Evolutionary conservation across 164 flowering plant species (phyloP).

Genomic region (Saururus chinensis): DNA sequence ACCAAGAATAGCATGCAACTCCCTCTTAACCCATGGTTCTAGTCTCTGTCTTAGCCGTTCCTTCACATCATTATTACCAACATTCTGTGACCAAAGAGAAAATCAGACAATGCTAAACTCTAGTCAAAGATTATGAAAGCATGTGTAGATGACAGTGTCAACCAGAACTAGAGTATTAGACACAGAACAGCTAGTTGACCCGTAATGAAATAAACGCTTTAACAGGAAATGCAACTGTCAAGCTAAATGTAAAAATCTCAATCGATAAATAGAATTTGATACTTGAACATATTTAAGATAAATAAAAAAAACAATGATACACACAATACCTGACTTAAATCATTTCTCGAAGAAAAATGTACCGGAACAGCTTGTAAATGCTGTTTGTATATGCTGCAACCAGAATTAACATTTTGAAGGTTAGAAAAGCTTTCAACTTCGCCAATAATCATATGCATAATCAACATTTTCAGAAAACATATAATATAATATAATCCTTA

Average conservation of each 20-base stretch:
- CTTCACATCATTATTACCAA: constrained; percentile 14
- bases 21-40: constrained; percentile 77
- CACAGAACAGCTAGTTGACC: background rate
- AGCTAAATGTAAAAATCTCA: background rate
- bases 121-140: background rate
- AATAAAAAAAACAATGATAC: no score
- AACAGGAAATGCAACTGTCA: background rate
- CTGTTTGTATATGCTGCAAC: constrained; percentile 35
- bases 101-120: background rate
- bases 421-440: background rate
- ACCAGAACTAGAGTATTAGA: background rate
- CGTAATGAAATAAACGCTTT: background rate
- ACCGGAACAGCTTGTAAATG: constrained; percentile 34
- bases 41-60: constrained; percentile 33
- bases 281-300: background rate
- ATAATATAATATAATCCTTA: no score
- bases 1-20: constrained; percentile 56
- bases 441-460: background rate
- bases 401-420: background rate
- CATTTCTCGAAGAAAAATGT: constrained; percentile 10
- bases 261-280: background rate
- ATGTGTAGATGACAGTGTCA: background rate
- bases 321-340: constrained; percentile 9
- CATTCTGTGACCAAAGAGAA: constrained; percentile 21
- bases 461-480: no score